Percentiles rank a stretch among this genome's conserved stretches.
Evolutionary conservation across 345 rosid genomes (phyloP).

Genomic region (Euphorbia lathyris): DNA sequence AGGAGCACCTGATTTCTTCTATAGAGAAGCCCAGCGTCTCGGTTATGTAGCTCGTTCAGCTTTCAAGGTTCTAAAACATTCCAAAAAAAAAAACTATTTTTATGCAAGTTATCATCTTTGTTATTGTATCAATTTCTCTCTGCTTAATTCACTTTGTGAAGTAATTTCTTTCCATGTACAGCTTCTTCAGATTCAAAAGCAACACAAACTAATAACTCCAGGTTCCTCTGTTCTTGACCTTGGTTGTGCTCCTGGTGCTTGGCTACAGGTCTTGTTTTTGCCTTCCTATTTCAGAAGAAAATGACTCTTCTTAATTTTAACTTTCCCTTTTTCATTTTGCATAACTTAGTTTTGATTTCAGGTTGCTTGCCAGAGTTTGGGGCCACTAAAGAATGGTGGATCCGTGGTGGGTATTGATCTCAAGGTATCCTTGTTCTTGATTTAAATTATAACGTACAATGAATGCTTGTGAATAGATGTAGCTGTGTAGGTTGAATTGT

Average conservation of each 20-base stretch:
- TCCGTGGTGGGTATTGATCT: conserved; percentile 81
- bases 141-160: too few species aligned
- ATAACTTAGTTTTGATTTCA: conserved; percentile 23
- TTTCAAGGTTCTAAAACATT: conserved; percentile 92
- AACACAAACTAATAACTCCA: conserved; percentile 67
- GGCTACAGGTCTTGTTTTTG: conserved; percentile 72
- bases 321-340: not conserved
- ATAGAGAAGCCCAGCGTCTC: conserved; percentile 94
- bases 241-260: conserved; percentile 98
- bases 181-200: conserved; percentile 91
- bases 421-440: conserved; percentile 50
- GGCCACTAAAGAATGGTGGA: conserved; percentile 75
- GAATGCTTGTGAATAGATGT: not conserved
- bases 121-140: not conserved
- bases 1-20: conserved; percentile 92
- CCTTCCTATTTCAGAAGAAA: not conserved
- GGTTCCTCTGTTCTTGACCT: conserved; percentile 94
- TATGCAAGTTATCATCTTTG: too few species aligned
- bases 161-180: conserved; percentile 22
- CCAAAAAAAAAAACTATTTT: too few species aligned
- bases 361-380: conserved; percentile 97
- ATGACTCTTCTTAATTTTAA: too few species aligned
- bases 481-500: too few species aligned
- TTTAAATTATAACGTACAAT: not conserved
- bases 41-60: conserved; percentile 98